phyloP scores from a whole-genome alignment of 768 basidiomycete species.

The Tulasnella sp. region DNA sequence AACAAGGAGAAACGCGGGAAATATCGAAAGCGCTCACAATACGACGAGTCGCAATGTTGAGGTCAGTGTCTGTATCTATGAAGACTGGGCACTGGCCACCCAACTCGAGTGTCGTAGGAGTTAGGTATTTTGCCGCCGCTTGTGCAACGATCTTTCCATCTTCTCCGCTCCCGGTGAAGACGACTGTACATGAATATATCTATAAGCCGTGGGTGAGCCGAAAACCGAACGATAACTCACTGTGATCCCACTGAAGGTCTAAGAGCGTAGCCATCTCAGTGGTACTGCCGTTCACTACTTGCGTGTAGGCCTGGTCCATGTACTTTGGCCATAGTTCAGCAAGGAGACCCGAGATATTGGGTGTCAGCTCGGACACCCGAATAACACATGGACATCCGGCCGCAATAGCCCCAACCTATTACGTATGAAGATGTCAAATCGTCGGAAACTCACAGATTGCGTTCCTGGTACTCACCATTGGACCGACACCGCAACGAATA shows the following conservation, averaged over 20 bases:
- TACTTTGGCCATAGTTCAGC: slow-evolving; percentile 65
- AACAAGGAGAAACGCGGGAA: neutral
- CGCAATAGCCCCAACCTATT: slow-evolving; percentile 52
- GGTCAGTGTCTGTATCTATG: slow-evolving; percentile 26
- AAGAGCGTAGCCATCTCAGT: slow-evolving; percentile 62
- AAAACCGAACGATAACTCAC: slow-evolving; percentile 31
- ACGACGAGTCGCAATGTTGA: slow-evolving; percentile 22
- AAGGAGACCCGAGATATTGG: slow-evolving; percentile 45
- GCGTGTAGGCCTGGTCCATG: slow-evolving; percentile 51
- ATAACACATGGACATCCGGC: slow-evolving; percentile 62
- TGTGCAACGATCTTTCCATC: slow-evolving; percentile 40
- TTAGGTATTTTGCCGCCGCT: slow-evolving; percentile 45
- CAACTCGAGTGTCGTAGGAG: slow-evolving; percentile 43
- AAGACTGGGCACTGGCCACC: slow-evolving; percentile 22
- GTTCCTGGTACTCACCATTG: neutral
- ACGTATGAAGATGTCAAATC: neutral
- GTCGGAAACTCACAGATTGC: neutral
- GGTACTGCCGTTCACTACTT: slow-evolving; percentile 57
- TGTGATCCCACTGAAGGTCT: slow-evolving; percentile 56
- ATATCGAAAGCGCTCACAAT: slow-evolving; percentile 10
- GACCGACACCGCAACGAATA: neutral
- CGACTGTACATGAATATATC: slow-evolving; percentile 1
- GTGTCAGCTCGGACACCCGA: slow-evolving; percentile 66
- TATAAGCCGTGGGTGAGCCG: neutral
- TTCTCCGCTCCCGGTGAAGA: slow-evolving; percentile 37